Conservation (phyloP, 192 early-diverging fungal genomes). For the Podila epicladia region DNA sequence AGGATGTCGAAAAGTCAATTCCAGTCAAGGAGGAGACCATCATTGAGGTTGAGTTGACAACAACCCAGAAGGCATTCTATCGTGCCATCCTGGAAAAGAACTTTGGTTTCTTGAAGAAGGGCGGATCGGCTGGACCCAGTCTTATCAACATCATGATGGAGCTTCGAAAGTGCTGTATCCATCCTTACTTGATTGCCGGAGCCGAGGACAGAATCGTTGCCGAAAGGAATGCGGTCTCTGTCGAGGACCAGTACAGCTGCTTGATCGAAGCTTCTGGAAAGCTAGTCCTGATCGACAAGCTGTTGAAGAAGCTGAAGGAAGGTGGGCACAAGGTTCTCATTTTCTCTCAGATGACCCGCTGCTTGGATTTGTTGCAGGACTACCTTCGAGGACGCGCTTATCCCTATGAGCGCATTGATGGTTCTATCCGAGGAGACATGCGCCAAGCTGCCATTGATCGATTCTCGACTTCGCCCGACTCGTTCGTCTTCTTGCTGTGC, state of each 20-base stretch:
- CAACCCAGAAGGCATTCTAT: conserved; percentile 89
- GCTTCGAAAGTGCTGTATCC: conserved; percentile 91
- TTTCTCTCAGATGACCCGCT: conserved; percentile 89
- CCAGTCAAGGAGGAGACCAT: conserved; percentile 93
- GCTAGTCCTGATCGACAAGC: conserved; percentile 85
- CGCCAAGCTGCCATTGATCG: conserved; percentile 90
- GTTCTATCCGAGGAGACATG: conserved; percentile 78
- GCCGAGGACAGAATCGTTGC: conserved; percentile 85
- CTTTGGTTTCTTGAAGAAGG: conserved; percentile 85
- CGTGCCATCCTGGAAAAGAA: conserved; percentile 87
- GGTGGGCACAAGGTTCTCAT: conserved; percentile 90
- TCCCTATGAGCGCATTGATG: conserved; percentile 86
- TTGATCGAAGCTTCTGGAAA: conserved; percentile 86
- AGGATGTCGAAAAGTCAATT: conserved; percentile 90
- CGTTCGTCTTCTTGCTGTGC: conserved; percentile 89
- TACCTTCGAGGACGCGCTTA: conserved; percentile 81
- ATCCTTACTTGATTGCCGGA: conserved; percentile 82
- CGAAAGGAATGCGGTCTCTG: conserved; percentile 66
- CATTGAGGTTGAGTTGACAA: conserved; percentile 89
- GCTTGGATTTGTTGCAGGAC: conserved; percentile 85
- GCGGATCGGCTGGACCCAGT: conserved; percentile 62
- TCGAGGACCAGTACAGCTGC: conserved; percentile 74
- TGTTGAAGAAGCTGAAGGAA: conserved; percentile 75
- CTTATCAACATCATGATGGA: conserved; percentile 92
- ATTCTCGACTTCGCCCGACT: conserved; percentile 79